Evolutionary conservation across 208 protist genomes (phyloP), one percentile per base, ranked within the genome.

Genomic region (Acanthamoeba castellanii): DNA sequence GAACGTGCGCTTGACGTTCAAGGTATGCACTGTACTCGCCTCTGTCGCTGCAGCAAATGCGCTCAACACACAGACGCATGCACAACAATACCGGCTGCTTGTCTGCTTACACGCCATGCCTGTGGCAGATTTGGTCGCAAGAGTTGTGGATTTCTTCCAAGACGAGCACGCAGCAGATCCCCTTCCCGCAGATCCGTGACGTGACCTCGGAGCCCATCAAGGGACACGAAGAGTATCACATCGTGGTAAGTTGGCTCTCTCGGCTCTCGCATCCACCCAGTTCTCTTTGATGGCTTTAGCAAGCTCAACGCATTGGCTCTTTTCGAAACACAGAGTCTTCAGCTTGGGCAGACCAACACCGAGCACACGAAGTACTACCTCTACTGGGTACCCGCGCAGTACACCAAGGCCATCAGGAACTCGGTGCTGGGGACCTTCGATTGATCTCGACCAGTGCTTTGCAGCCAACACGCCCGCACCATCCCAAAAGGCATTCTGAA

Each of bases 181-280:
- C 45, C 34, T 66, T 95, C 45, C n/a, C 88, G 8, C 57, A 59
- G 55, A 93, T 95, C 18, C 55, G 57, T 59, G 84, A 64, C 50
- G 87, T 94, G 18, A 22, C 82, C 22, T 94, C 85, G 91, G 94
- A 95, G 37, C 87, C 94, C 18, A 95, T 95, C 47, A 95, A 95
- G 32, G 87, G 87, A 3, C 81, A 95, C n/a, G 94, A 95, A 91
- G 85, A 95, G 27, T 95, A 95, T 93, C 94, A 95, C 87, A 95
- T 95, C 25, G 74, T 95, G 94, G 94, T 95, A 87, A 0, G 84
- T 52, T 42, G 16, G 22, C 18, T 81, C 68, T 81, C 68, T 42
- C 34, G 11, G 0, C 22, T 7, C 72, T 45, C 22, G 37, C 25
- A 55, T 0, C 37, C 9, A 55, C 0, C 37, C 9, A 45, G 37